Evolutionary conservation across 495 filamentous ascomycete genomes (phyloP).

Genomic region (Parathielavia hyrcaniae): DNA sequence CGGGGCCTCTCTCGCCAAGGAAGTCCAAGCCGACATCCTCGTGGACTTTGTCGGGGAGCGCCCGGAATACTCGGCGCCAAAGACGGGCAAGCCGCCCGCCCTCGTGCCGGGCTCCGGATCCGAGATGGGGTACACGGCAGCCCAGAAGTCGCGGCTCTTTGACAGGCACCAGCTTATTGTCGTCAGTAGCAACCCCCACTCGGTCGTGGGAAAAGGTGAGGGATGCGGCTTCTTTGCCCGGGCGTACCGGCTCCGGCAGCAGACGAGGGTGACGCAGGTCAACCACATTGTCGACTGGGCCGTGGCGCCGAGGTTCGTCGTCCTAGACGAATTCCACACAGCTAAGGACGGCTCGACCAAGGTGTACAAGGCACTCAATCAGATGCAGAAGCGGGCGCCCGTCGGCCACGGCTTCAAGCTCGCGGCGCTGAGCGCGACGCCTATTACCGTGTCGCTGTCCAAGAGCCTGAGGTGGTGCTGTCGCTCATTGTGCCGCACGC

Average conservation of each 20-base stretch:
- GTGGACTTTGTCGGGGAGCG: neutral
- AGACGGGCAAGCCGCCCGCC: neutral
- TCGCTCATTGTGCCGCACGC: neutral
- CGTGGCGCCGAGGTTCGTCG: constrained; percentile 13
- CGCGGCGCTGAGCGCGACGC: neutral
- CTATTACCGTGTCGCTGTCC: neutral
- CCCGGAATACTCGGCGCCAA: neutral
- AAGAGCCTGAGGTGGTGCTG: neutral
- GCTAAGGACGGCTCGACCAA: constrained; percentile 1
- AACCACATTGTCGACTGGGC: constrained; percentile 9
- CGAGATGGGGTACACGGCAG: neutral
- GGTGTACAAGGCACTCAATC: neutral
- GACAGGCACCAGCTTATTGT: neutral
- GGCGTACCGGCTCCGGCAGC: neutral
- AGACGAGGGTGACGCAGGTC: neutral
- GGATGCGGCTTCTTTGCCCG: neutral
- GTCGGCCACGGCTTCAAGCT: neutral
- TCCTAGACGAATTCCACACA: constrained; percentile 13
- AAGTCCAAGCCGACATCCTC: neutral
- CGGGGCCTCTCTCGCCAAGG: neutral
- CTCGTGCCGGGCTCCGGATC: constrained; percentile 1
- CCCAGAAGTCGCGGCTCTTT: neutral
- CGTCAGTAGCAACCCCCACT: neutral
- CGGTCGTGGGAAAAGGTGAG: neutral
- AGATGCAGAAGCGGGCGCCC: neutral